Conservation (phyloP, 179 eudicot species). For the Pouteria campechiana region DNA sequence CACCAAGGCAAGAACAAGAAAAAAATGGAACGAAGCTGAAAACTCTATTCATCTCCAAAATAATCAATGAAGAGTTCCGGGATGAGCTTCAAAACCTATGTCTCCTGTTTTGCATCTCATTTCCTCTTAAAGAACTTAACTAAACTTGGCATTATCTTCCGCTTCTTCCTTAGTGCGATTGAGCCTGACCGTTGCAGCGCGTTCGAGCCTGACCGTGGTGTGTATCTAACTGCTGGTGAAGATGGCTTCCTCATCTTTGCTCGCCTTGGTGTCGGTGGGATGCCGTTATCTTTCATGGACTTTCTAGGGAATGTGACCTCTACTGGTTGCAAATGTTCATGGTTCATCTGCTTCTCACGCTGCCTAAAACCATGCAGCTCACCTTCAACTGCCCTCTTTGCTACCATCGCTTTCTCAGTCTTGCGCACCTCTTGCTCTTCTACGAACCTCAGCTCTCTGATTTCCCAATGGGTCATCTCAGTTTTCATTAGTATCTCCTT, state of each 20-base stretch:
- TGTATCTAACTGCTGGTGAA: constrained; percentile 34
- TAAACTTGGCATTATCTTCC: constrained; percentile 33
- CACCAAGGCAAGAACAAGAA: too few relatives aligned
- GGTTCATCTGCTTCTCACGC: constrained; percentile 6
- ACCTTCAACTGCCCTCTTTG: constrained; percentile 8
- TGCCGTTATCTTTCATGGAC: constrained; percentile 17
- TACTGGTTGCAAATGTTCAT: constrained; percentile 5
- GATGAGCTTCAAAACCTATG: too few relatives aligned
- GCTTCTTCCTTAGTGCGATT: constrained; percentile 33
- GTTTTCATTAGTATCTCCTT: constrained; percentile 41
- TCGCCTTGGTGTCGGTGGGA: constrained; percentile 33
- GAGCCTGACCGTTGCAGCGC: constrained; percentile 30
- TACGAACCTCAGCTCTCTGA: constrained; percentile 22
- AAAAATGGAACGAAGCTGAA: too few relatives aligned
- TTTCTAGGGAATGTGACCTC: constrained; percentile 9
- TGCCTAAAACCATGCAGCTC: constrained; percentile 12
- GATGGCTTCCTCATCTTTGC: constrained; percentile 29
- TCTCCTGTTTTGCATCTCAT: too few relatives aligned
- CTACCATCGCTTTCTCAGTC: constrained; percentile 8
- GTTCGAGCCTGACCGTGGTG: constrained; percentile 28
- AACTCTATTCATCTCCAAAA: too few relatives aligned
- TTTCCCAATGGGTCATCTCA: constrained; percentile 22
- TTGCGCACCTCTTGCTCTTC: constrained; percentile 23
- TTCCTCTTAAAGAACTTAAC: constrained; percentile 37
- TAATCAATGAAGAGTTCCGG: too few relatives aligned